These are phyloP conservation scores for Ceratocystis alfenasii DNA, from an alignment of 2,329 filamentous ascomycete species.

Conservation along the genomic window DNA sequence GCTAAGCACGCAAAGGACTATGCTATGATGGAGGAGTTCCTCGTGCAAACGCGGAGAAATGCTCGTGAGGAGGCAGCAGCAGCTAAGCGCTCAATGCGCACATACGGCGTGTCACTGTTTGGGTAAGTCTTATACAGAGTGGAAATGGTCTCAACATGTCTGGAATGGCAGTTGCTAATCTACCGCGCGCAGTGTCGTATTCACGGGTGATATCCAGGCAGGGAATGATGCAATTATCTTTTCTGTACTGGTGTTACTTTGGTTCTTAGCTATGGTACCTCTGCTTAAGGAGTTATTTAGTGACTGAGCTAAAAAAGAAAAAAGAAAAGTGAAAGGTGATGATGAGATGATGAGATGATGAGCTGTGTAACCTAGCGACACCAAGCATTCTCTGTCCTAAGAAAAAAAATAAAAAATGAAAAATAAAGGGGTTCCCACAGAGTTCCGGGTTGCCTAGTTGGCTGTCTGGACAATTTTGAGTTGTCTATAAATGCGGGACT, in stretches of 20 bases:
- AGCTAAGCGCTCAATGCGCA: conserved; percentile 1
- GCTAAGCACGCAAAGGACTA: neutral
- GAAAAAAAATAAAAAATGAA: too few species aligned
- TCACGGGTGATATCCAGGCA: neutral
- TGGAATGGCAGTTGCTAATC: neutral
- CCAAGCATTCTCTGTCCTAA: too few species aligned
- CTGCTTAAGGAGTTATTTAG: neutral
- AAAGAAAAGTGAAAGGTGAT: neutral
- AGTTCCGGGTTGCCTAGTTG: too few species aligned
- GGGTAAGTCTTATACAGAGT: conserved; percentile 2
- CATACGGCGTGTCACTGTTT: conserved; percentile 3
- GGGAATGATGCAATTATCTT: neutral
- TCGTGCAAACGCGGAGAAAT: neutral
- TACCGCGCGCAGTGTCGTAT: neutral
- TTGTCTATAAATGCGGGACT: too few species aligned
- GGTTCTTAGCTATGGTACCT: neutral
- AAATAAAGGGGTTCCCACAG: too few species aligned
- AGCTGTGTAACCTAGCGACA: too few species aligned
- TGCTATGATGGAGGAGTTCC: conserved; percentile 7
- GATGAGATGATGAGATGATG: too few species aligned
- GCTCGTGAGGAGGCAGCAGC: neutral
- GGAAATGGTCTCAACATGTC: neutral
- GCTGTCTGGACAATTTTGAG: too few species aligned
- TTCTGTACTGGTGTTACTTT: neutral
- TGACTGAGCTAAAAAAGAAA: neutral